phyloP scores from a whole-genome alignment of 306 rosid species.

The Vigna mungo region DNA sequence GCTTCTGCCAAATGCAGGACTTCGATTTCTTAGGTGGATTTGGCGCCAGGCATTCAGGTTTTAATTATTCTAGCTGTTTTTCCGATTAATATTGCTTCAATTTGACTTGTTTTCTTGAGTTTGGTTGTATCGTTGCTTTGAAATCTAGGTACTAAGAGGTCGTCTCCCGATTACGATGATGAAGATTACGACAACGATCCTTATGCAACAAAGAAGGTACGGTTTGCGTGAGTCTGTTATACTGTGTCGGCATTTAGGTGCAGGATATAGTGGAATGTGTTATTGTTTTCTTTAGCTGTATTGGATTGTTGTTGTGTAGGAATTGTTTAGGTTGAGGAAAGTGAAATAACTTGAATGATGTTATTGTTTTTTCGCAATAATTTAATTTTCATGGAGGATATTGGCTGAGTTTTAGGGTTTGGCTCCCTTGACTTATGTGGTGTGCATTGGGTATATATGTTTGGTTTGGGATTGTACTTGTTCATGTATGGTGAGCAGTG shows the following conservation, averaged over 20 bases:
- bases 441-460: background rate
- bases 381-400: background rate
- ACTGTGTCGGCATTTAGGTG: background rate
- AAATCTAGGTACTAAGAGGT: conserved; percentile 72
- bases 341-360: conserved; percentile 14
- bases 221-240: background rate
- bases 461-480: conserved; percentile 23
- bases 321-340: conserved; percentile 6
- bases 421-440: background rate
- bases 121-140: background rate
- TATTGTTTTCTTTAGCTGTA: background rate
- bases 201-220: conserved; percentile 75
- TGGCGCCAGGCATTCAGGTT: conserved; percentile 73
- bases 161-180: conserved; percentile 79
- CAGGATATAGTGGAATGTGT: conserved; percentile 1
- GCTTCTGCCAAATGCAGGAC: conserved; percentile 55
- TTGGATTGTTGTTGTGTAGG: conserved; percentile 3
- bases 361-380: background rate
- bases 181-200: conserved; percentile 71
- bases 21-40: conserved; percentile 86
- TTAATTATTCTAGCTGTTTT: conserved; percentile 12
- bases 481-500: conserved; percentile 1
- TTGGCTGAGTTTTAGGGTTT: conserved; percentile 1
- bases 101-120: conserved; percentile 24
- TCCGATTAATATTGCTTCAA: conserved; percentile 12